These are phyloP conservation scores for Setaria italica DNA, from an alignment of 202 grass and related monocot species.

Conservation along the genomic window DNA sequence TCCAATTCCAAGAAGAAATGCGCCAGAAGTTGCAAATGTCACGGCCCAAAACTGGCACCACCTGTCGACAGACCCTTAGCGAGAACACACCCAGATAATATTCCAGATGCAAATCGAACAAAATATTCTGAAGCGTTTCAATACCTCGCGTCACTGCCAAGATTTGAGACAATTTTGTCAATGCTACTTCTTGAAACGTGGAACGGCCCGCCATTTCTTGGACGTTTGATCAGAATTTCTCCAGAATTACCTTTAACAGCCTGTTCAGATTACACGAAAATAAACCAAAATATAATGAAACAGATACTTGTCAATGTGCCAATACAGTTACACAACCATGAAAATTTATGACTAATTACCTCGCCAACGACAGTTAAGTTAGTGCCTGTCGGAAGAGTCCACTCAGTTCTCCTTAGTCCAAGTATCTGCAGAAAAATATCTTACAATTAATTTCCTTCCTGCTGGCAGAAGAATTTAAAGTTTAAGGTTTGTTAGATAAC, in stretches of 20 bases:
- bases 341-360: slow-evolving; percentile 38
- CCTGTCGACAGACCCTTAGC: slow-evolving; percentile 17
- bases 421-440: slow-evolving; percentile 54
- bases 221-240: slow-evolving; percentile 56
- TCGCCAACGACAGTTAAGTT: slow-evolving; percentile 70
- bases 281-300: slow-evolving; percentile 3
- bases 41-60: slow-evolving; percentile 57
- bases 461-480: neutral
- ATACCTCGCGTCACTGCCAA: slow-evolving; percentile 60
- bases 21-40: slow-evolving; percentile 52
- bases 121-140: slow-evolving; percentile 6
- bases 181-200: slow-evolving; percentile 61
- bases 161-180: slow-evolving; percentile 54
- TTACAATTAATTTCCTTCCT: neutral
- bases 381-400: slow-evolving; percentile 62
- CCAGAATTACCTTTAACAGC: slow-evolving; percentile 67
- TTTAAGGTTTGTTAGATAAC: slow-evolving; percentile 38
- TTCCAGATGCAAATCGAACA: neutral
- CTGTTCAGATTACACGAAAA: slow-evolving; percentile 42
- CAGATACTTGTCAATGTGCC: neutral
- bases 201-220: slow-evolving; percentile 62
- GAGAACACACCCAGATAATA: neutral
- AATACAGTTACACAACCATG: neutral
- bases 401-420: slow-evolving; percentile 62
- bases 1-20: slow-evolving; percentile 59